These are phyloP conservation scores for Perkinsus olseni DNA, from an alignment of 169 alveolate species.

Conservation along the genomic window DNA sequence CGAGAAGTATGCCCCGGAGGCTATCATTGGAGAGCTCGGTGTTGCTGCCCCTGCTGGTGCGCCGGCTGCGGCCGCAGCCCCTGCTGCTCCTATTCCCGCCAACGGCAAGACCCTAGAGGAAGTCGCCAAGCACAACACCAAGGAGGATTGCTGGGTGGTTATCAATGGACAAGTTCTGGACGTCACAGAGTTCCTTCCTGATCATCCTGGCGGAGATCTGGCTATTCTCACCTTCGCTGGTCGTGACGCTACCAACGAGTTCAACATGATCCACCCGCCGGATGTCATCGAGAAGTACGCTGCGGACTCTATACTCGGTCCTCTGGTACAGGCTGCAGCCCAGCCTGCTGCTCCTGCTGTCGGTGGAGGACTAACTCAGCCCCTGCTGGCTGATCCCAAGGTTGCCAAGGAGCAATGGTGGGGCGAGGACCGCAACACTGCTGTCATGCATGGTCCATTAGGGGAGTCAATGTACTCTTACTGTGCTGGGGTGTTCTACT, in stretches of 20 bases:
- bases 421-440: constrained; percentile 1
- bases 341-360: background rate
- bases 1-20: constrained; percentile 30
- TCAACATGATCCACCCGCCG: constrained; percentile 19
- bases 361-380: background rate
- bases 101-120: constrained; percentile 23
- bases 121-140: constrained; percentile 49
- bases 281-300: constrained; percentile 32
- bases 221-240: constrained; percentile 42
- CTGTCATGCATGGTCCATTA: background rate
- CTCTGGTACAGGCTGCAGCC: background rate
- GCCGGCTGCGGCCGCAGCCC: constrained; percentile 7
- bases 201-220: constrained; percentile 56
- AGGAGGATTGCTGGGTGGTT: constrained; percentile 42
- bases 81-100: background rate
- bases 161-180: constrained; percentile 44
- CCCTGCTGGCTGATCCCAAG: background rate
- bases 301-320: constrained; percentile 9
- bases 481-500: background rate
- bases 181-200: constrained; percentile 39
- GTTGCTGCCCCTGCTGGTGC: constrained; percentile 8
- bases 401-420: constrained; percentile 10
- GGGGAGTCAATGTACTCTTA: background rate
- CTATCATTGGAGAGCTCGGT: background rate
- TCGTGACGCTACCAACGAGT: constrained; percentile 9